These are phyloP conservation scores for Isabelozyma gotoi DNA, from an alignment of 805 yeast species.

Conservation along the genomic window DNA sequence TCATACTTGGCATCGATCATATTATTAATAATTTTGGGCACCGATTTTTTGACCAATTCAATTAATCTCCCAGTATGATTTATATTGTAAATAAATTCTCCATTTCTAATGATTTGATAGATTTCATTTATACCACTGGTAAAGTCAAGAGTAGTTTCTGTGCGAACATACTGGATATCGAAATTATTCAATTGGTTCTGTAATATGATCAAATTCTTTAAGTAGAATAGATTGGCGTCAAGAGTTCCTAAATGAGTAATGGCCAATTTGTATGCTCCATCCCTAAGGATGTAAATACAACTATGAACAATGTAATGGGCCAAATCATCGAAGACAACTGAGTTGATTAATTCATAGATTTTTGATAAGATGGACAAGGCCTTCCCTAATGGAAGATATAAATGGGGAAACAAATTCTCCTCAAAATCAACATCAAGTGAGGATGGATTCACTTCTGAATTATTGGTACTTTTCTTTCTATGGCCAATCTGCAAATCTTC, in stretches of 20 bases:
- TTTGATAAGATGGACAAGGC: conserved; percentile 71
- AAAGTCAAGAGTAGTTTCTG: conserved; percentile 77
- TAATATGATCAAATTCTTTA: conserved; percentile 70
- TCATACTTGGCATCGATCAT: conserved; percentile 78
- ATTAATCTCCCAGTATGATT: conserved; percentile 35
- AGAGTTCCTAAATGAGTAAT: conserved; percentile 45
- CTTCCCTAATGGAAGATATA: conserved; percentile 71
- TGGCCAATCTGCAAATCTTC: conserved; percentile 66
- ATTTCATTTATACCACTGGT: conserved; percentile 61
- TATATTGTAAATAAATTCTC: conserved; percentile 45
- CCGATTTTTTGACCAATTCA: conserved; percentile 60
- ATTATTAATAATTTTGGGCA: conserved; percentile 77
- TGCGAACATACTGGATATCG: conserved; percentile 74
- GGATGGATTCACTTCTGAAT: conserved; percentile 4
- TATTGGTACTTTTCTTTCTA: conserved; percentile 14
- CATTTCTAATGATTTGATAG: conserved; percentile 35
- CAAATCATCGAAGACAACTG: conserved; percentile 79
- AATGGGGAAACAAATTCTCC: conserved; percentile 40
- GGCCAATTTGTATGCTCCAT: conserved; percentile 48
- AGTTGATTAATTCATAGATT: conserved; percentile 76
- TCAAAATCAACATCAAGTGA: conserved; percentile 32
- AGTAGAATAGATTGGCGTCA: conserved; percentile 64
- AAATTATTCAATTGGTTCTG: conserved; percentile 68
- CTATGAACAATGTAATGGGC: conserved; percentile 86
- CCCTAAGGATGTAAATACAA: conserved; percentile 61